phyloP scores from a whole-genome alignment of 306 rosid species.

The Lathyrus aphaca region DNA sequence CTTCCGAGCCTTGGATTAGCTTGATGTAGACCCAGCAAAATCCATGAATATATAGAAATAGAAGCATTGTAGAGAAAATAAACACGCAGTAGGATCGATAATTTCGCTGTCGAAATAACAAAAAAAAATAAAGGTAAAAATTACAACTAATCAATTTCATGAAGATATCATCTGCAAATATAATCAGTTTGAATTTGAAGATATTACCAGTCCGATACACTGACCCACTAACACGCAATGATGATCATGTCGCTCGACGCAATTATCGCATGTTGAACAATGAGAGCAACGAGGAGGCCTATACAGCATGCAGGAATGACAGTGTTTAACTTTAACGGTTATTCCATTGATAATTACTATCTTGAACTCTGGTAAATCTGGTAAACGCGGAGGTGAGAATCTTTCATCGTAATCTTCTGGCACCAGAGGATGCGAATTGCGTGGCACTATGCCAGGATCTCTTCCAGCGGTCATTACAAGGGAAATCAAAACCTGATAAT shows the following conservation, averaged over 20 bases:
- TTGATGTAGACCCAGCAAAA: constrained; percentile 74
- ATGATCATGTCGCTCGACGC: constrained; percentile 84
- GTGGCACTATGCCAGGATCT: constrained; percentile 89
- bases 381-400: no score
- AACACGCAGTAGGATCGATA: constrained; percentile 75
- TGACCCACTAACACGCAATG: constrained; percentile 93
- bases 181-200: not conserved
- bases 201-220: constrained; percentile 75
- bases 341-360: constrained; percentile 59
- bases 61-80: constrained; percentile 60
- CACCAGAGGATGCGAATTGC: constrained; percentile 51
- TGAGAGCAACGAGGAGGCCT: constrained; percentile 83
- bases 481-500: constrained; percentile 60
- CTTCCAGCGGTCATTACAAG: constrained; percentile 76
- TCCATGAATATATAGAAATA: constrained; percentile 66
- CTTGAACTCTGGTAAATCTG: constrained; percentile 62
- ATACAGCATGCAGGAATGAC: constrained; percentile 77
- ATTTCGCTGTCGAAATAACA: constrained; percentile 62
- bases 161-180: no score
- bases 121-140: not conserved
- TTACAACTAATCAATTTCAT: no score
- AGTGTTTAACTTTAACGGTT: constrained; percentile 62
- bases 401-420: constrained; percentile 51
- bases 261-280: constrained; percentile 79
- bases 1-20: constrained; percentile 57